These are phyloP conservation scores for Isoetes taiwanensis DNA, from an alignment of 75 land plant genomes.

Conservation along the genomic window DNA sequence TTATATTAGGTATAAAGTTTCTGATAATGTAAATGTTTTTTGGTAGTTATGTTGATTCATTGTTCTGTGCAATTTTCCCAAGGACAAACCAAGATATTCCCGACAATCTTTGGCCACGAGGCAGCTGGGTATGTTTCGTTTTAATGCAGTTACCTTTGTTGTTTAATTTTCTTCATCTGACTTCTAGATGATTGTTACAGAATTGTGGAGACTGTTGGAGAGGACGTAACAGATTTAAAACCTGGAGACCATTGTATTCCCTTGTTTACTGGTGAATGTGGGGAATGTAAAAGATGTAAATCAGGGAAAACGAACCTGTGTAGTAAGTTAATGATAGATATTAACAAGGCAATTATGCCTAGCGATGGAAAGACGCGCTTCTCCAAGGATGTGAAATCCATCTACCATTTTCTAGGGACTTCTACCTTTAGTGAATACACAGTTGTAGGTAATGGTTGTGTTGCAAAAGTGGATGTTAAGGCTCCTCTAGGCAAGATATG, in stretches of 20 bases:
- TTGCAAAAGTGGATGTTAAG: conserved; percentile 24
- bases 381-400: conserved; percentile 5
- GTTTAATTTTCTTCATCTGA: background rate
- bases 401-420: conserved; percentile 16
- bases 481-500: conserved; percentile 15
- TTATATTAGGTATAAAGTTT: too few relatives aligned
- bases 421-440: conserved; percentile 33
- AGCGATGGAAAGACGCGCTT: conserved; percentile 19
- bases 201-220: conserved; percentile 65
- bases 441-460: conserved; percentile 16
- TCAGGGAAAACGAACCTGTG: conserved; percentile 31
- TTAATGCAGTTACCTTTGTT: background rate
- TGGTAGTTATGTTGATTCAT: too few relatives aligned
- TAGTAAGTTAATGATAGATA: background rate
- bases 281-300: conserved; percentile 39
- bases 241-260: conserved; percentile 52
- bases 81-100: too few relatives aligned
- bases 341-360: conserved; percentile 1
- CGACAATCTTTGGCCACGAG: conserved; percentile 79
- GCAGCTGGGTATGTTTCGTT: conserved; percentile 50
- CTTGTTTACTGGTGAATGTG: conserved; percentile 33
- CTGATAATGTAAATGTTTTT: too few relatives aligned
- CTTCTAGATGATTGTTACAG: conserved; percentile 13
- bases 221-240: conserved; percentile 31
- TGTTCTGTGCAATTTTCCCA: too few relatives aligned